Base-by-base conservation (phyloP, 2,329 filamentous ascomycete species). In the Aspergillus sergii region DNA sequence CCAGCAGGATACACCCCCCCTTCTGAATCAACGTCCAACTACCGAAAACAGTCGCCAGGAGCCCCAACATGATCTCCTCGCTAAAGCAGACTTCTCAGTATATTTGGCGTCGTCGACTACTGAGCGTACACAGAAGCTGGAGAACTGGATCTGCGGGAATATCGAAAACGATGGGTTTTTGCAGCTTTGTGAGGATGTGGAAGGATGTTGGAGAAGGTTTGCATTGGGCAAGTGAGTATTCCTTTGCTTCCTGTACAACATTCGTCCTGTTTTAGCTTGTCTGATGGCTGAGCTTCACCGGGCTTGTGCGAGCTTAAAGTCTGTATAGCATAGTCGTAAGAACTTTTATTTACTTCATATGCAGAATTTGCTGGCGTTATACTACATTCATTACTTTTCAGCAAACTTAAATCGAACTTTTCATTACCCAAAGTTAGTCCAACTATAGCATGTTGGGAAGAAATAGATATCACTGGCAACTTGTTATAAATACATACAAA, bases 81-180 rank as follows among this genome's bases (percentile, higher is more conserved):
- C 64, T 7, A 61, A 69, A 32, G 57, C 69, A 45, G 73, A 78
- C 41, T 61, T 80, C 5, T 68, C 75, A 1, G 57, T 68, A 14
- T 81, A 78, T 50, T 59, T 75, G 0, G 65, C 69, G 8, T 66
- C 68, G 1, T 73, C 77, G 0, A 73, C 69, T 1, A 41, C 68
- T 3, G 76, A 80, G 59, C 74, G 79, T 19, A 69, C 71, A 12
- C 69, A 67, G 2, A 65, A 73, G 11, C 65, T 81, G 11, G 76
- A 78, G 61, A 73, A 74, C 43, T 82, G 79, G 75, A 74, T 82
- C 51, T 81, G 79, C 56, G 66, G 73, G 16, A 72, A 79, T 58
- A 69, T 82, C 1, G 76, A 81, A 34, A 75, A 80, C 30, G 78
- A 80, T 28, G 68, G 61, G 3, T 82, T 82, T 58, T 64, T 78